Evolutionary conservation across 768 basidiomycete genomes (phyloP).

Genomic region (Dacryopinax primogenitus): DNA sequence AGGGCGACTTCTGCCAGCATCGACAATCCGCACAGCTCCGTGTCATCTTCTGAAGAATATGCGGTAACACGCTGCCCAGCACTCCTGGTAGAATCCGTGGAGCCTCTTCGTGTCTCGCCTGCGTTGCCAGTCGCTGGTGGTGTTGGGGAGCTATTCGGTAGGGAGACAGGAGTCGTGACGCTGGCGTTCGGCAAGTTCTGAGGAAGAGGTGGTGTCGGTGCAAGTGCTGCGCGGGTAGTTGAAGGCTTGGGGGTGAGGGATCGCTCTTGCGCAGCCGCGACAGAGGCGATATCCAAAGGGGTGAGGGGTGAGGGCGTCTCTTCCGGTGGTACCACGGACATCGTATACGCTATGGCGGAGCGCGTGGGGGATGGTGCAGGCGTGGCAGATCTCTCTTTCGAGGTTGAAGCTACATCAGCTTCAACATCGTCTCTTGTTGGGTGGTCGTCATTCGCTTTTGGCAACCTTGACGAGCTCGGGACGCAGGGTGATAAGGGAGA

Average conservation of each 20-base stretch:
- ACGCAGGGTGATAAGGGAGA: background rate
- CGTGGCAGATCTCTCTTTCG: background rate
- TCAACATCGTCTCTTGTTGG: too few relatives aligned
- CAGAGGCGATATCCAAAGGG: too few relatives aligned
- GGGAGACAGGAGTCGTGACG: background rate
- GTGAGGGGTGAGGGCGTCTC: too few relatives aligned
- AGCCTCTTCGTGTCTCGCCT: background rate
- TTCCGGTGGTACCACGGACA: too few relatives aligned
- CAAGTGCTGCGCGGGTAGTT: background rate
- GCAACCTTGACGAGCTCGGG: background rate
- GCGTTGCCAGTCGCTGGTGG: background rate
- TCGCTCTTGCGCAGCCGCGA: too few relatives aligned
- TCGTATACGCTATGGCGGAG: too few relatives aligned
- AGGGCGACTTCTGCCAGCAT: background rate
- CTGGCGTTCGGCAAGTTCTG: background rate
- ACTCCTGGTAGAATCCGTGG: background rate
- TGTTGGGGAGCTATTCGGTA: background rate
- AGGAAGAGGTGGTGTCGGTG: background rate
- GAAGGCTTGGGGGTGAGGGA: background rate
- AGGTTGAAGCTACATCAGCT: too few relatives aligned
- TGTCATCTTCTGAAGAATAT: background rate
- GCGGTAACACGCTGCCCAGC: background rate
- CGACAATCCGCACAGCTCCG: background rate
- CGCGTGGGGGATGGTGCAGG: too few relatives aligned
- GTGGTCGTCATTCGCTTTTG: too few relatives aligned